Evolutionary conservation across 176 grass and related monocot genomes (phyloP), one percentile per base, ranked within the genome.

Genomic region (Luzula sylvatica): DNA sequence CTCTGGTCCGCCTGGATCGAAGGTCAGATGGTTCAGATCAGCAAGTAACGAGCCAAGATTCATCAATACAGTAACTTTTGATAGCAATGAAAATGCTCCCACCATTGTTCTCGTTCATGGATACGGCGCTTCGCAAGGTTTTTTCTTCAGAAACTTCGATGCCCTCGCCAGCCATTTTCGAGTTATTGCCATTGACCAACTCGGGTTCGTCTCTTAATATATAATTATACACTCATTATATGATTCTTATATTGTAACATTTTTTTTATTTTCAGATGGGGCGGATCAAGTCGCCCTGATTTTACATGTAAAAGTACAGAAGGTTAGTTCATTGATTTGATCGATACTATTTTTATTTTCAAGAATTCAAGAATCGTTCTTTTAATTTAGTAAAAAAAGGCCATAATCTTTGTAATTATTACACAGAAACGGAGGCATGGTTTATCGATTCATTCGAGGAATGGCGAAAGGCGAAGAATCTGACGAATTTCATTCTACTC

Each of bases 261-360:
- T 50, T 42, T 32, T 50, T 63, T 18, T 44, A 8, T 61, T 73
- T 73, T 57, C 63, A 80, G 76, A 35, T 80, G 76, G 69, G 76
- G 76, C 61, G 69, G 55, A 29, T 80, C 76, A 63, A 80, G 76
- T 64, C 54, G 76, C 48, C 69, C 76, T 50, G 76, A 80, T 29
- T 80, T 80, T 28, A 73, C 62, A 22, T 80, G 76, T 69, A 68
- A 73, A 74, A 80, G 69, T 45, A 80, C 76, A 51, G 76, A 80
- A 80, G 76, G 76, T 73, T 68, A 20, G 60, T 51, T 52, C 9
- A 4, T 35, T 35, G 9, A 35, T 35, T 9, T n/a, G n/a, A n/a
- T n/a, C n/a, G n/a, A 35, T 35, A 35, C 30, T 35, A 35, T n/a
- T n/a, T n/a, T n/a, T n/a, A n/a, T n/a, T n/a, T n/a, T n/a, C n/a